Evolutionary conservation across 106 monocot genomes (phyloP), one percentile per base, ranked within the genome.

Genomic region (Acorus gramineus): DNA sequence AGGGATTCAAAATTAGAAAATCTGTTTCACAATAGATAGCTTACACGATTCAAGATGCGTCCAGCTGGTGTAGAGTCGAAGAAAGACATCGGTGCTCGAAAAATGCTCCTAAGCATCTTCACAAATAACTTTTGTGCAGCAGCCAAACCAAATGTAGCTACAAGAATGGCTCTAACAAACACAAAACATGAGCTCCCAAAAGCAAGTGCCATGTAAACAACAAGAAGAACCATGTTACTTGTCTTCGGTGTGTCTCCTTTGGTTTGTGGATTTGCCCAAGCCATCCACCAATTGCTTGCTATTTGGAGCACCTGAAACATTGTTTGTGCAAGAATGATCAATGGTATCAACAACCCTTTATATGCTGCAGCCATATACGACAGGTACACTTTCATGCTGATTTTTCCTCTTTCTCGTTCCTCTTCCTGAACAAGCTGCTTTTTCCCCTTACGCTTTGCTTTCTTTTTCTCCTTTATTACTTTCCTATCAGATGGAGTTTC

Each of bases 231-330:
- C 72, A 78, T 77, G 42, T 69, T 91, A 52, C 74, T 86, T 56
- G 85, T 87, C 60, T 85, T 96, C 51, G 87, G 80, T 54, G 64
- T 69, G 56, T 85, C 96, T 45, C 96, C 96, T 76, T 78, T 49
- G 2, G 87, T 91, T 77, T 90, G 90, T 66, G 96, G 96, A 74
- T 91, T 96, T 72, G 90, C 96, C 96, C 90, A 96, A 13, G 96
- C 90, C 96, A 96, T 96, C 96, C 96, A 96, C 96, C 96, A 96
- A 56, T 90, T 96, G 61, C 90, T 79, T 55, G 90, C 96, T 67
- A 96, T 87, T 63, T 96, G 96, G 51, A 96, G 83, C 9, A 90
- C 76, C 69, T 96, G 96, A 82, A 96, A 96, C 50, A 68, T 55
- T 54, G 79, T 70, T 63, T 96, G 96, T 47, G 91, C 79, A 4